A percentile compares a stretch with the other conserved stretches of the same genome.
These are phyloP conservation scores for Tephrocybe rancida DNA, from an alignment of 768 basidiomycete species.

Conservation along the genomic window DNA sequence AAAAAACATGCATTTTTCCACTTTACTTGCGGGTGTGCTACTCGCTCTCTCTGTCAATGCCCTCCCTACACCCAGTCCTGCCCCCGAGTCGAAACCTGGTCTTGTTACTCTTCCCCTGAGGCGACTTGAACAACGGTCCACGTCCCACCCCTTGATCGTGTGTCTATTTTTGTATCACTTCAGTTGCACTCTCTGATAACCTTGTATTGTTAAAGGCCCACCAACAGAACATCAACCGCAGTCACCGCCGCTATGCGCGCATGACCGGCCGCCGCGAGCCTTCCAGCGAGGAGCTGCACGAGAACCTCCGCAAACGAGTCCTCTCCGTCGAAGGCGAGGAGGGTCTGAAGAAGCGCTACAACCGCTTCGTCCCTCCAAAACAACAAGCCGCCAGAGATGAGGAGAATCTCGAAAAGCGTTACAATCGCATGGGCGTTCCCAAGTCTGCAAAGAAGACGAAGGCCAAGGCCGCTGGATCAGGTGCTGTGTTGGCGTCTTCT, in stretches of 20 bases:
- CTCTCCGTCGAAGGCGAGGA: conserved; percentile 36
- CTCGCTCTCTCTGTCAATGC: conserved; percentile 43
- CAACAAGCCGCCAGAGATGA: conserved; percentile 26
- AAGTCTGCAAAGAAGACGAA: conserved; percentile 1
- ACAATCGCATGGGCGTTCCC: conserved; percentile 31
- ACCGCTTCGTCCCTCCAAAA: conserved; percentile 24
- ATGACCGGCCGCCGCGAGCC: conserved; percentile 65
- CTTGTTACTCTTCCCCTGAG: conserved; percentile 46
- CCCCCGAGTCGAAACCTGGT: conserved; percentile 26
- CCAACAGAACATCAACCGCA: conserved; percentile 74
- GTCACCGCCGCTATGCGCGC: conserved; percentile 62
- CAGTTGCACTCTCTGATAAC: background rate
- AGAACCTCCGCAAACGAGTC: conserved; percentile 50
- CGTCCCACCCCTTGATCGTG: conserved; percentile 40
- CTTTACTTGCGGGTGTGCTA: conserved; percentile 56
- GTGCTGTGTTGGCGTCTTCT: conserved; percentile 16
- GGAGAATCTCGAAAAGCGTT: conserved; percentile 37
- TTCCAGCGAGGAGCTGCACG: conserved; percentile 46
- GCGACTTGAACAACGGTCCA: conserved; percentile 33
- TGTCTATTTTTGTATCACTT: conserved; percentile 15
- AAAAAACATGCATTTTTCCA: conserved; percentile 56
- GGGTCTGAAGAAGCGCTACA: conserved; percentile 38
- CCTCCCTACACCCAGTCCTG: conserved; percentile 33
- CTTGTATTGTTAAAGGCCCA: conserved; percentile 43
- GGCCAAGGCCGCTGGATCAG: conserved; percentile 15